Evolutionary conservation across 176 grass and related monocot genomes (phyloP), one percentile per base, ranked within the genome.

Genomic region (Avena atlantica): DNA sequence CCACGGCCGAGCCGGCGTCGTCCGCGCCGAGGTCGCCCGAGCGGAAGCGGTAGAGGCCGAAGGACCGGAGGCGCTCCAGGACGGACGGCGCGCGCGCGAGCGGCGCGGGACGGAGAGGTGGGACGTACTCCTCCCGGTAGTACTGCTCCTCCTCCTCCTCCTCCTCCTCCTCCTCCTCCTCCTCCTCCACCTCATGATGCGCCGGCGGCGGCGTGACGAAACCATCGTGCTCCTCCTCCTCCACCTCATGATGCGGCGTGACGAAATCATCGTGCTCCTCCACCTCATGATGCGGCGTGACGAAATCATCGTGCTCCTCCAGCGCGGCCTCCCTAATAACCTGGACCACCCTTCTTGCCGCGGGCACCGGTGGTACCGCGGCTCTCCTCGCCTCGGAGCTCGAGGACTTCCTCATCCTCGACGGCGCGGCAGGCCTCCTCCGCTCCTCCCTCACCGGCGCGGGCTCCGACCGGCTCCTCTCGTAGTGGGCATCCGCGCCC

Each of bases 61-160:
- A 78, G 8, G 93, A 98, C 34, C 92, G 91, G 62, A 98, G 77
- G 10, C 91, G 91, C 4, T 98, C 91, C 27, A 98, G 91, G 5
- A 91, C 80, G 59, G 89, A 91, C 25, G 91, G 66, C 70, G 91
- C 79, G 74, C 92, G 89, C 76, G 85, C 2, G 4, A 88, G 58
- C 85, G 88, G 71, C 65, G 75, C 56, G 9, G 90, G 78, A 3
- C 36, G 60, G 9, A 57, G 73, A 0, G 84, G 27, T 8, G 85
- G 65, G 0, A 85, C 75, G 72, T 92, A 78, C 8, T 91, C 81
- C 49, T 85, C 71, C 1, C 82, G 3, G 58, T 67, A 70, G 23
- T 74, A 55, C 16, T n/a, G 34, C 72, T 52, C 86, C 65, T 34
- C 74, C 48, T 51, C 47, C 3, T 52, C 45, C 21, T 24, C n/a